Evolutionary conservation across 495 filamentous ascomycete genomes (phyloP).

Genomic region (Halenospora varia): DNA sequence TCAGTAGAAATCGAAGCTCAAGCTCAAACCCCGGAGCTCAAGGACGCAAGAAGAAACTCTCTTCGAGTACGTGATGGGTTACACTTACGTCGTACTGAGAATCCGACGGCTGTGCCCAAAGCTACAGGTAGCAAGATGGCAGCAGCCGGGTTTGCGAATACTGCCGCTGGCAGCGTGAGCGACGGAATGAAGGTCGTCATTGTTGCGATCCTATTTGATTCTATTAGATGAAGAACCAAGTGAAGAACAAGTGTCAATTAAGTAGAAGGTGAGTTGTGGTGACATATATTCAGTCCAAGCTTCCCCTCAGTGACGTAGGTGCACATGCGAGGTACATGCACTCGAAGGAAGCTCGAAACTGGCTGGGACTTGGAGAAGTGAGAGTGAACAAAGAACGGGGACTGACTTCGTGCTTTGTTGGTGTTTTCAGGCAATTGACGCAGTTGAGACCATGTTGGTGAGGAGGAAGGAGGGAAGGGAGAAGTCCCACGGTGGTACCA

Average conservation of each 20-base stretch:
- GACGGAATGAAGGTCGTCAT: conserved; percentile 67
- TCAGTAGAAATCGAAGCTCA: neutral
- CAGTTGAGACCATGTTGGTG: neutral
- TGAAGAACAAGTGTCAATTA: neutral
- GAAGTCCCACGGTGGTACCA: neutral
- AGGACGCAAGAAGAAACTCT: too few species aligned
- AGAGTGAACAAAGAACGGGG: neutral
- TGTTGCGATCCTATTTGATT: conserved; percentile 16
- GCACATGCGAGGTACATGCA: neutral
- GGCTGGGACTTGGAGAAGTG: neutral
- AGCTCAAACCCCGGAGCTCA: too few species aligned
- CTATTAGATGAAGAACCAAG: neutral
- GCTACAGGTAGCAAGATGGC: conserved; percentile 66
- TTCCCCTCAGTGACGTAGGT: conserved; percentile 15
- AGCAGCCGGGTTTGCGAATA: conserved; percentile 62
- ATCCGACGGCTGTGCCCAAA: conserved; percentile 61
- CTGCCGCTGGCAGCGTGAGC: conserved; percentile 55
- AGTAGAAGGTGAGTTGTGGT: neutral
- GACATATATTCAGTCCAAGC: neutral
- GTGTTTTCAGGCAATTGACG: neutral
- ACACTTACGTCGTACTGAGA: conserved; percentile 49
- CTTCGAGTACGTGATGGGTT: too few species aligned
- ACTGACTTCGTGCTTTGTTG: neutral
- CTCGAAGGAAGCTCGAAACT: neutral
- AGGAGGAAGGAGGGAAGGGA: neutral